Evolutionary conservation across 768 basidiomycete genomes (phyloP).

Genomic region (Amanita molliuscula): DNA sequence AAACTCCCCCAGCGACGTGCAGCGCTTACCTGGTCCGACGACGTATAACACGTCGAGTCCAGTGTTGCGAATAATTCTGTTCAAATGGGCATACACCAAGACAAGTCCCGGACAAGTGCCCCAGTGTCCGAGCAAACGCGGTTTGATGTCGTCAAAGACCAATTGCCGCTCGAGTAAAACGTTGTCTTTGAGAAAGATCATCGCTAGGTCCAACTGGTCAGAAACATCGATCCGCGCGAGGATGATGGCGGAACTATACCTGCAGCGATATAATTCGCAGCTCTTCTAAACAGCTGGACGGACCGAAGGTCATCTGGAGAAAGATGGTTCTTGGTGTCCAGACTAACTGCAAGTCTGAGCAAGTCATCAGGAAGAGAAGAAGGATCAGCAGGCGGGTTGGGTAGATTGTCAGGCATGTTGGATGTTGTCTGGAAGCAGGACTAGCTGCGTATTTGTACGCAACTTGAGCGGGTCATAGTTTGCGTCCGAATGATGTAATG

Average conservation of each 20-base stretch:
- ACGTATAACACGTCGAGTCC: constrained; percentile 62
- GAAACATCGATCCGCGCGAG: neutral
- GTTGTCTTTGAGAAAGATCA: constrained; percentile 78
- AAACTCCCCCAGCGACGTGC: neutral
- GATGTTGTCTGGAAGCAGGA: neutral
- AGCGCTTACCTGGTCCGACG: constrained; percentile 57
- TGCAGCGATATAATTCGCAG: constrained; percentile 63
- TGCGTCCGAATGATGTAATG: too few relatives aligned
- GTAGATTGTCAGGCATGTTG: constrained; percentile 26
- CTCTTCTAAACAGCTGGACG: constrained; percentile 43
- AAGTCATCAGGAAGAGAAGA: constrained; percentile 56
- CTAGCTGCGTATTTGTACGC: neutral
- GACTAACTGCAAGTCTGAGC: constrained; percentile 35
- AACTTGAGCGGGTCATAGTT: neutral
- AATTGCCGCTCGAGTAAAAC: constrained; percentile 53
- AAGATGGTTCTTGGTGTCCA: constrained; percentile 37
- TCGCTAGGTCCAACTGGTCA: constrained; percentile 32
- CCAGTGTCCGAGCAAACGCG: constrained; percentile 76
- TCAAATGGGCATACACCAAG: constrained; percentile 65
- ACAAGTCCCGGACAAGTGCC: constrained; percentile 74
- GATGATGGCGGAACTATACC: constrained; percentile 23
- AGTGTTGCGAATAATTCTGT: constrained; percentile 49
- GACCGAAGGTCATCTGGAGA: constrained; percentile 38
- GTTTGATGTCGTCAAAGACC: constrained; percentile 65
- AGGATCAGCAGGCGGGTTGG: constrained; percentile 62